Evolutionary conservation across 2,329 filamentous ascomycete genomes (phyloP).

Genomic region (Chaetomium sp.): DNA sequence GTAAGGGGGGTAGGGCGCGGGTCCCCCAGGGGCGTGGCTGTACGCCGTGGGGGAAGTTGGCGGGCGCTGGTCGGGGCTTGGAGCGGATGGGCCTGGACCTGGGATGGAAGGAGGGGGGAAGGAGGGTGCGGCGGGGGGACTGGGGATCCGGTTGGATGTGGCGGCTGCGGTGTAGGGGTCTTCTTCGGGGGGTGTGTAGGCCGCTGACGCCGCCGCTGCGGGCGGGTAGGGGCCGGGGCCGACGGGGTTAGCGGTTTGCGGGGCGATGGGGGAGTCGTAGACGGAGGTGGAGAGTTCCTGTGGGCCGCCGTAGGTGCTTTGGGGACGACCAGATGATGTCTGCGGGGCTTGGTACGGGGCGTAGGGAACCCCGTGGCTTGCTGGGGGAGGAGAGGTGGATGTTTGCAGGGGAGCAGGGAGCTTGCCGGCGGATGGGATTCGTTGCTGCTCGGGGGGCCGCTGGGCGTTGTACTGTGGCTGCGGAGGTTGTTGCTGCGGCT

Average conservation of each 20-base stretch:
- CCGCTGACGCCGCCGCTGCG: no score
- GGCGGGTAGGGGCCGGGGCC: slow-evolving; percentile 41
- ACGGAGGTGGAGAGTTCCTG: slow-evolving; percentile 73
- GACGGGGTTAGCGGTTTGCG: slow-evolving; percentile 40
- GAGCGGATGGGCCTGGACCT: slow-evolving; percentile 26
- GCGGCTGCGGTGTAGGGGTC: slow-evolving; percentile 34
- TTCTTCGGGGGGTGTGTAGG: slow-evolving; percentile 39
- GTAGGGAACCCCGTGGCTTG: slow-evolving; percentile 44
- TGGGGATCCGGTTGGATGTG: slow-evolving; percentile 21
- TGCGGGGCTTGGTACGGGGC: slow-evolving; percentile 40
- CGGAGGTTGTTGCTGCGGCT: slow-evolving; percentile 25
- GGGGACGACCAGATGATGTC: slow-evolving; percentile 48
- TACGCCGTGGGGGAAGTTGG: slow-evolving; percentile 29
- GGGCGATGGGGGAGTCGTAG: slow-evolving; percentile 65
- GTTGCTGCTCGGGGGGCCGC: slow-evolving; percentile 42
- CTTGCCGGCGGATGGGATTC: slow-evolving; percentile 40
- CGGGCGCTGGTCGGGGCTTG: slow-evolving; percentile 21
- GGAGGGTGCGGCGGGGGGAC: slow-evolving; percentile 26
- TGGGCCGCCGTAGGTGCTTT: slow-evolving; percentile 60
- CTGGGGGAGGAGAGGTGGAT: slow-evolving; percentile 43
- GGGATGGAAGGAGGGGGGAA: slow-evolving; percentile 24
- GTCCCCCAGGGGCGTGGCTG: slow-evolving; percentile 32
- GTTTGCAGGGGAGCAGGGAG: slow-evolving; percentile 47
- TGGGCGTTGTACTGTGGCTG: slow-evolving; percentile 45
- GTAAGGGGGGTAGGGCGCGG: slow-evolving; percentile 35